Percentiles rank a stretch among this genome's conserved stretches.
phyloP scores from a whole-genome alignment of 257 asterid species.

The Solanum megistacrolobum region DNA sequence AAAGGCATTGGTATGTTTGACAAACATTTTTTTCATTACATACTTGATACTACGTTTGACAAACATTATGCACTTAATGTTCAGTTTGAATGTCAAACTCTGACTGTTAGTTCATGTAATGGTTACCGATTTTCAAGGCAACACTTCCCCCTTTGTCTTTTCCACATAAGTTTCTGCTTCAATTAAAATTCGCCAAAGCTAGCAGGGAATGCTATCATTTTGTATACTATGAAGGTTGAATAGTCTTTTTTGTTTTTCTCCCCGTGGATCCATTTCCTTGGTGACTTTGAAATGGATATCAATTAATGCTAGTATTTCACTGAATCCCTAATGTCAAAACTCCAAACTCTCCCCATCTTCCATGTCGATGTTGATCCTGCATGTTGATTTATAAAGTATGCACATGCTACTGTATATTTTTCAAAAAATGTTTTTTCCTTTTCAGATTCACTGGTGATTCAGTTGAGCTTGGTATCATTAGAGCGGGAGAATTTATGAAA shows the following conservation, averaged over 20 bases:
- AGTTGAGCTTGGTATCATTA: constrained; percentile 78
- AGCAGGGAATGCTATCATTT: not conserved
- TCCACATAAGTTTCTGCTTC: not conserved
- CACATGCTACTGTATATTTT: not conserved
- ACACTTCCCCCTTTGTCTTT: not conserved
- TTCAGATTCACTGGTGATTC: constrained; percentile 74
- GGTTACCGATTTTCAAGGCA: not conserved
- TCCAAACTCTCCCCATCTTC: not conserved
- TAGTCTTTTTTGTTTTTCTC: not conserved
- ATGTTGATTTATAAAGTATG: not conserved
- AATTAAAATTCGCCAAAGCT: not conserved
- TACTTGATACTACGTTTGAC: not conserved
- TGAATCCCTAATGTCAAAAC: not conserved
- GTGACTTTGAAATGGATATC: not conserved
- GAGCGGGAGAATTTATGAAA: constrained; percentile 62
- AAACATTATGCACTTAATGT: not conserved
- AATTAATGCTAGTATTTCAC: not conserved
- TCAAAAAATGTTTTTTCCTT: not conserved
- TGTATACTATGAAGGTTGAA: not conserved
- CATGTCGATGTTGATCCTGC: not conserved
- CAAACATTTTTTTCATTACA: not conserved
- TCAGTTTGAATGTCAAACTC: not conserved
- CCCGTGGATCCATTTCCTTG: not conserved
- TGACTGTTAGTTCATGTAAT: not conserved
- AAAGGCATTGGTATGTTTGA: constrained; percentile 7